Evolutionary conservation across 2,329 filamentous ascomycete species (phyloP), one percentile per base, ranked within the genome.

Genomic region (Cladosporium austrohemisphaericum): DNA sequence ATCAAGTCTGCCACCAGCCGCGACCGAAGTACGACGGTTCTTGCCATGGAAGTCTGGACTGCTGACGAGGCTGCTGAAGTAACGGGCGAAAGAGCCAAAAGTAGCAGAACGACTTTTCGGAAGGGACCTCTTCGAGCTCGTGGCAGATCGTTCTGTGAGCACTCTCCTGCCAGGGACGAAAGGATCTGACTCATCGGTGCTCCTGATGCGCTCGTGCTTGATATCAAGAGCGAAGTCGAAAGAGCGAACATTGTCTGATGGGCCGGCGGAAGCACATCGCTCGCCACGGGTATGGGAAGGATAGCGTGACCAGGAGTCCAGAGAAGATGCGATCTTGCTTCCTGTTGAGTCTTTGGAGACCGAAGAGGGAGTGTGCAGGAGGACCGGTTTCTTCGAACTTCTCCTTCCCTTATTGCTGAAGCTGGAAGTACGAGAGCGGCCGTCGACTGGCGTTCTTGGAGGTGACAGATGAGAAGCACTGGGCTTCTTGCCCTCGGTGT

Each of bases 1-100:
- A 26, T 68, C 65, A 3, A 76, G 56, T n/a, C 61, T 65, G 1
- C 72, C 73, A 13, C 69, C 66, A 11, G 66, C 63, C 0, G 69
- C 60, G 11, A 74, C 63, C 1, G 67, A 71, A 31, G 68, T 72
- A 3, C 74, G 66, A 52, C 75, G 70, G 20, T 73, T 73, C 46
- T 68, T 64, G 3, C 70, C 71, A 52, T 70, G 43, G 60, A 62
- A 52, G 65, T 71, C 50, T 63, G 69, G 22, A 56, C 62, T 57
- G 57, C 72, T 65, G 57, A 76, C 72, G 5, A 75, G 60, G 16
- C 64, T 69, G 2, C 65, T 61, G 52, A 76, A 76, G 48, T 75
- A 73, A 36, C 67, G 69, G 22, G 71, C 52, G 18, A 75, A 60
- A 13, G 65, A 67, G 5, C 68, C 65, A 49, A 74, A 70, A 0